These are phyloP conservation scores for Pisolithus tinctorius DNA, from an alignment of 768 basidiomycete genomes.

Conservation along the genomic window DNA sequence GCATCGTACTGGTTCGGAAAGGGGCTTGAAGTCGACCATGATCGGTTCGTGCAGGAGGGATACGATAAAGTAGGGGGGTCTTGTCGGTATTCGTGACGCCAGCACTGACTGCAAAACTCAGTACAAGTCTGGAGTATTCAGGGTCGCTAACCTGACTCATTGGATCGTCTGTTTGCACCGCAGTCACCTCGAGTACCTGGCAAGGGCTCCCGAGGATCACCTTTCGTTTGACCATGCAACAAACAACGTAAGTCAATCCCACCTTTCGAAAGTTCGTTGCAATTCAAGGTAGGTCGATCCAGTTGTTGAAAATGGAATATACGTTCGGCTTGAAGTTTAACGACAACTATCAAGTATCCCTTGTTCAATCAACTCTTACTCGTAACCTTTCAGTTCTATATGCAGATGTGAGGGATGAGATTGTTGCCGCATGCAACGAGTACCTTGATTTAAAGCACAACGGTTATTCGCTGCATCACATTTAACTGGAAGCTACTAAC, in stretches of 20 bases:
- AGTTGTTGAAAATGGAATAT: background rate
- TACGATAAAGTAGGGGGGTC: background rate
- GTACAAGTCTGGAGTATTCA: background rate
- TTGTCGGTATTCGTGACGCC: background rate
- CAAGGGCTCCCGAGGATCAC: background rate
- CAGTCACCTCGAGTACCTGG: background rate
- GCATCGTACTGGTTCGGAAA: background rate
- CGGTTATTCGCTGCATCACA: background rate
- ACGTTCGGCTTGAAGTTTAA: background rate
- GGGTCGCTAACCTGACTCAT: background rate
- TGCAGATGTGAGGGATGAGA: background rate
- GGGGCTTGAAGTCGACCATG: background rate
- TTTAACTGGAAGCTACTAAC: background rate
- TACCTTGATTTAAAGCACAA: background rate
- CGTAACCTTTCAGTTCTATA: background rate
- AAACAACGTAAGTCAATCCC: background rate
- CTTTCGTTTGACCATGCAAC: background rate
- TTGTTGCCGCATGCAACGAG: background rate
- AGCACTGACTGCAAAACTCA: background rate
- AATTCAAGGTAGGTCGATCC: background rate
- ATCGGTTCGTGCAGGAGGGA: background rate
- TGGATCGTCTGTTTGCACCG: background rate
- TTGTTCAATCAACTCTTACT: background rate
- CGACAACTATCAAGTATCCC: background rate
- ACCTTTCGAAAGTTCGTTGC: background rate